Conservation (phyloP, 2,329 filamentous ascomycete genomes). For the Colletotrichum destructivum region DNA sequence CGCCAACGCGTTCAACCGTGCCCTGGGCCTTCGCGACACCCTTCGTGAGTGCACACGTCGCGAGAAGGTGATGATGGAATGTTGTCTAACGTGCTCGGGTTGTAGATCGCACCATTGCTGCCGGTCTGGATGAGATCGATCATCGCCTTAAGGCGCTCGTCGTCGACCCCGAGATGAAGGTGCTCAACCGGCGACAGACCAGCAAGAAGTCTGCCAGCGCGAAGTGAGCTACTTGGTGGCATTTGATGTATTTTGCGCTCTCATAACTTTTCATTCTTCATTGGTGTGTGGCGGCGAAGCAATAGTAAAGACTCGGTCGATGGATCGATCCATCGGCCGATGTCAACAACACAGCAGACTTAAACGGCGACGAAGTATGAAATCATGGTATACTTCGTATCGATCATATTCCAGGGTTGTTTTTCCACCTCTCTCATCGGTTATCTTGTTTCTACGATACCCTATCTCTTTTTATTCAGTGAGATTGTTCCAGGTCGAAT, state of each 20-base stretch:
- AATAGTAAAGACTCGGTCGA: no score
- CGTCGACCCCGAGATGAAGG: slow-evolving; percentile 41
- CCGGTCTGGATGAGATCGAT: slow-evolving; percentile 14
- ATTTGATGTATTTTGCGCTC: neutral
- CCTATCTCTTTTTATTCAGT: neutral
- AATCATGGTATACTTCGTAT: no score
- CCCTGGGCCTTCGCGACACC: slow-evolving; percentile 48
- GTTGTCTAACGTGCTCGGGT: neutral
- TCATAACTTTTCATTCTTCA: neutral
- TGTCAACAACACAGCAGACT: no score
- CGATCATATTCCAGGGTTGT: neutral
- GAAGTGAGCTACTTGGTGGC: neutral
- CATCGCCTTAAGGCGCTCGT: slow-evolving; percentile 29
- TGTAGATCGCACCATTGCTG: slow-evolving; percentile 22
- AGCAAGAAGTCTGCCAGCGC: slow-evolving; percentile 12
- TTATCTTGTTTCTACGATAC: neutral
- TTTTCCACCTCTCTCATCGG: neutral
- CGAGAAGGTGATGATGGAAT: neutral
- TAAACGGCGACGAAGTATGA: neutral
- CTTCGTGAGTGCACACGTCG: slow-evolving; percentile 51
- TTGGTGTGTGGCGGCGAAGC: no score
- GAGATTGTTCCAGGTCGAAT: neutral
- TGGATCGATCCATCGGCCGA: no score
- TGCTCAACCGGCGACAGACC: slow-evolving; percentile 16
- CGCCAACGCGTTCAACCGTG: slow-evolving; percentile 4